phyloP scores from a whole-genome alignment of 2,329 filamentous ascomycete species.

The Zymoseptoria brevis region DNA sequence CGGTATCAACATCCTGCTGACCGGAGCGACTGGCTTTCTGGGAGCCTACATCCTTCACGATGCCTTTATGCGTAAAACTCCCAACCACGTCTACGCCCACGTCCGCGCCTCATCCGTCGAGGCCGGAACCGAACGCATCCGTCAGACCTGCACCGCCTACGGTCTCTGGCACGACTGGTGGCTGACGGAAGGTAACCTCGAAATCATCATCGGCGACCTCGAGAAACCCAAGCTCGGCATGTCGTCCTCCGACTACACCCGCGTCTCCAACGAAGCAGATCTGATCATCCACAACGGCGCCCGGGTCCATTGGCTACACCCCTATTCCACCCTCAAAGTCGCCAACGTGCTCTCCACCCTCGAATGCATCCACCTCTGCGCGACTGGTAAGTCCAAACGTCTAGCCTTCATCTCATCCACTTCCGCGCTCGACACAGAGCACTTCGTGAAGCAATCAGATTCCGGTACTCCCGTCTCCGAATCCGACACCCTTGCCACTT shows the following conservation, averaged over 20 bases:
- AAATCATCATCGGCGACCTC: slow-evolving; percentile 65
- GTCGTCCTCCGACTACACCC: slow-evolving; percentile 56
- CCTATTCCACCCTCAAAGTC: slow-evolving; percentile 62
- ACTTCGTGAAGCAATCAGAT: slow-evolving; percentile 69
- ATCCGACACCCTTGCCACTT: slow-evolving; percentile 69
- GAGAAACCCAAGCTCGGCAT: slow-evolving; percentile 66
- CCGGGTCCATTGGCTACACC: slow-evolving; percentile 68
- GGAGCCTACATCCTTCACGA: slow-evolving; percentile 74
- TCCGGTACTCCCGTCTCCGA: slow-evolving; percentile 64
- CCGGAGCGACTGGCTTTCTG: slow-evolving; percentile 84
- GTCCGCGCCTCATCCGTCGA: slow-evolving; percentile 60
- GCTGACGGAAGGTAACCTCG: slow-evolving; percentile 49
- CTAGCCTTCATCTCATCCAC: slow-evolving; percentile 80
- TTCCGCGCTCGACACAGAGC: slow-evolving; percentile 68
- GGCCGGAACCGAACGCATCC: slow-evolving; percentile 57
- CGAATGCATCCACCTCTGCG: slow-evolving; percentile 67
- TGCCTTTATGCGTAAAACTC: slow-evolving; percentile 51
- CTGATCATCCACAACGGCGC: slow-evolving; percentile 72
- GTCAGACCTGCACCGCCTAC: slow-evolving; percentile 63
- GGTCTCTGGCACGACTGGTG: slow-evolving; percentile 69
- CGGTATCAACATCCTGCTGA: slow-evolving; percentile 58
- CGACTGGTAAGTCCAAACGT: slow-evolving; percentile 67
- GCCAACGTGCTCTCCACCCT: slow-evolving; percentile 78
- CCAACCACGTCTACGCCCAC: slow-evolving; percentile 60
- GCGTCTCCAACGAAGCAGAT: slow-evolving; percentile 59